Evolutionary conservation across 202 grass and related monocot genomes (phyloP), one percentile per base, ranked within the genome.

Genomic region (Alloteropsis angusta): DNA sequence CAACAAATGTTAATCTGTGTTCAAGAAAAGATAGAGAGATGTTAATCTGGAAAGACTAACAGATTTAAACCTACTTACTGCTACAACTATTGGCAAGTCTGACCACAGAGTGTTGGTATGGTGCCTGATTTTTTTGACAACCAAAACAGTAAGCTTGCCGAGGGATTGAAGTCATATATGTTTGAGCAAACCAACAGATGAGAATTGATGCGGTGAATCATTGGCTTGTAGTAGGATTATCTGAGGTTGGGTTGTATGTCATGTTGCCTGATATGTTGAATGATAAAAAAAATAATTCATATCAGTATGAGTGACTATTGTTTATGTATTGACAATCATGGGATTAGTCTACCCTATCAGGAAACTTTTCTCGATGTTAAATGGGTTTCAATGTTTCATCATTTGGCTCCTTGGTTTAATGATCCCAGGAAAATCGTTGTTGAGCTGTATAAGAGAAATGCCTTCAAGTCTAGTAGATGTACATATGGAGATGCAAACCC

Each of bases 1-100:
- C 46, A 66, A 82, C 76, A 76, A 3, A 38, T 45, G 10, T 71
- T 68, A 70, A 81, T 48, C 60, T 67, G 14, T 45, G 15, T 71
- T 68, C 28, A 30, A 30, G 28, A 30, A 30, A 30, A 30, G 28
- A 30, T 1, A 30, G 28, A 82, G 80, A 76, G 4, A 38, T 45
- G 15, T 71, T 68, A 70, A 81, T 48, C 60, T 67, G 14, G 39
- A 14, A 56, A 52, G 18, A 76, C 18, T 57, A 56, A 41, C 11
- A 58, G n/a, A 15, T 58, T 49, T 22, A 58, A 76, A 15, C 44
- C 42, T 68, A 16, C 60, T 19, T 78, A 35, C 65, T 72, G 69
- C 57, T 52, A 26, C 30, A 65, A 46, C 37, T 47, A 23, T 45
- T 66, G 11, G 36, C 18, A 46, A 65, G 25, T 72, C 52, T 34